These are phyloP conservation scores for Xylaria digitata DNA, from an alignment of 2,329 filamentous ascomycete genomes.

Conservation along the genomic window DNA sequence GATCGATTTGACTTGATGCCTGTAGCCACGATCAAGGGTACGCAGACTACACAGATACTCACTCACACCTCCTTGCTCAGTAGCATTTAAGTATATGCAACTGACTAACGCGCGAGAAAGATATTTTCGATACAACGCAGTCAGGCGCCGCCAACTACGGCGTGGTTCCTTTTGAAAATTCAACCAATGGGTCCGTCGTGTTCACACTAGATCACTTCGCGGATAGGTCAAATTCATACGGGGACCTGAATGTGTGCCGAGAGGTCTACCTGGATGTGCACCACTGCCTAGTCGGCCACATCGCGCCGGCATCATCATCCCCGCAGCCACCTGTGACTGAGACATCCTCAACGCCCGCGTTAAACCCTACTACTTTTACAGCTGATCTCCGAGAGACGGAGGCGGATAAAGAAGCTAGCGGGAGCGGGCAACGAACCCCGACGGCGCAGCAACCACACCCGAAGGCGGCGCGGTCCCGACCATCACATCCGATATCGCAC, in stretches of 20 bases:
- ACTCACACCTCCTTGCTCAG: neutral
- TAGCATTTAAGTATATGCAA: neutral
- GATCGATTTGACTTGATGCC: conserved; percentile 62
- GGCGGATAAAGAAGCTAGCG: neutral
- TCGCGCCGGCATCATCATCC: conserved; percentile 27
- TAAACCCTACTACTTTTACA: neutral
- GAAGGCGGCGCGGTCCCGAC: conserved; percentile 54
- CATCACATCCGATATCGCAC: conserved; percentile 65
- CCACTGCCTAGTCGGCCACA: conserved; percentile 81
- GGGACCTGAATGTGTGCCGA: conserved; percentile 78
- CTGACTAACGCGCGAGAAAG: conserved; percentile 53
- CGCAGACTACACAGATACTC: conserved; percentile 23
- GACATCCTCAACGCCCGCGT: neutral
- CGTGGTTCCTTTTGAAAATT: conserved; percentile 96
- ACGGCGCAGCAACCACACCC: conserved; percentile 48
- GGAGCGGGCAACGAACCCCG: conserved; percentile 60
- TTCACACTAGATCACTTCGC: conserved; percentile 91
- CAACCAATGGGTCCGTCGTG: conserved; percentile 90
- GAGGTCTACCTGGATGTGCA: conserved; percentile 90
- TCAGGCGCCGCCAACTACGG: conserved; percentile 72
- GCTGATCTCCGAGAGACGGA: neutral
- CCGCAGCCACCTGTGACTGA: conserved; percentile 4
- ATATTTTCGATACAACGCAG: conserved; percentile 85
- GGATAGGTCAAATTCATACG: conserved; percentile 73
- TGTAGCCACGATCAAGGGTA: conserved; percentile 63